Evolutionary conservation across 257 asterid species (phyloP), one percentile per base, ranked within the genome.

Genomic region (Striga asiatica): DNA sequence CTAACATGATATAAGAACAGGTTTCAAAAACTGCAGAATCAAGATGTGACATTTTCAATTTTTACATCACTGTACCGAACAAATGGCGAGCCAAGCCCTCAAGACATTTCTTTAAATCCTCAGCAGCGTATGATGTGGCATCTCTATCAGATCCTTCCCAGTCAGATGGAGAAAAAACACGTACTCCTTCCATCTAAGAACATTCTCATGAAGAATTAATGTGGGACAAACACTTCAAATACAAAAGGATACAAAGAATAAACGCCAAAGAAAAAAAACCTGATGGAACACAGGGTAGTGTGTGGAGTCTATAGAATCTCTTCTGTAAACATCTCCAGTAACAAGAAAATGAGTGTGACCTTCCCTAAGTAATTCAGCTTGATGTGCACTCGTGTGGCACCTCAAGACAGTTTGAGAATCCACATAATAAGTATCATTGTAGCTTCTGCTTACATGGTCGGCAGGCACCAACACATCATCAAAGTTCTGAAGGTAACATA

Each of bases 271-370:
- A 23, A 31, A 24, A 66, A 64, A 57, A 52, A 87, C 97, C 98
- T 92, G 98, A 68, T 92, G 98, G 72, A 92, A 92, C n/a, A 88
- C 97, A 21, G 97, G 98, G 79, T 92, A 88, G 63, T 88, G 97
- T 59, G 95, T 92, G 45, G 97, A 75, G 68, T 92, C 97, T 35
- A 92, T 88, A 6, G 98, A 84, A 70, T 92, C 95, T 71, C 98
- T 77, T 57, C 97, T 81, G 62, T 81, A 81, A 58, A 84, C 95
- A 77, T 84, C 95, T 66, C 95, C 95, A 8, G 85, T 73, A 19
- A 83, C 93, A 37, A 84, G 83, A 62, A 86, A 83, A 67, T 76
- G 75, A 34, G 80, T 76, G 64, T 76, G 74, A 18, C 93, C 88
- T 63, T 54, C 70, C 25, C 82, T 69, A 49, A 86, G 80, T 46